phyloP scores from a whole-genome alignment of 352 stramenopile genomes.

The Peronosclerospora sorghi region DNA sequence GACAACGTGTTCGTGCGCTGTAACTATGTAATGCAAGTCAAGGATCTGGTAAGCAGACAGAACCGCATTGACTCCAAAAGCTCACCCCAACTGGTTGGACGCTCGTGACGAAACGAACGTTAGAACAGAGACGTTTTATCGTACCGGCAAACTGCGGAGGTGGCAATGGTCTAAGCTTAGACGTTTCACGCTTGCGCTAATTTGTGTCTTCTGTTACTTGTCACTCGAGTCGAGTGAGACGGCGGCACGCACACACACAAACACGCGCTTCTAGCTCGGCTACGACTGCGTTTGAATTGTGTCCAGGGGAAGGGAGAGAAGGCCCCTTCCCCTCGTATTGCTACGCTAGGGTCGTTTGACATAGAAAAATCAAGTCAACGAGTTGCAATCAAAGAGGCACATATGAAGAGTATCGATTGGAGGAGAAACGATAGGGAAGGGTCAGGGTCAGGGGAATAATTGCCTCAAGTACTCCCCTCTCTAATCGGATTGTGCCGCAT shows the following conservation, averaged over 20 bases:
- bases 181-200: not conserved
- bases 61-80: conserved; percentile 14
- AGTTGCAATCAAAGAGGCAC: conserved; percentile 7
- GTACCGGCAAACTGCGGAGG: conserved; percentile 8
- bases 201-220: conserved; percentile 14
- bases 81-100: conserved; percentile 10
- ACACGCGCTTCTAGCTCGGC: conserved; percentile 6
- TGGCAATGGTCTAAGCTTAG: not conserved
- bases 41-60: conserved; percentile 4
- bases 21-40: conserved; percentile 4
- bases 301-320: conserved; percentile 10
- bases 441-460: conserved; percentile 30
- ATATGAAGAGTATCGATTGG: conserved; percentile 26
- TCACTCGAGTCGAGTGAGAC: conserved; percentile 20
- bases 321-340: conserved; percentile 12
- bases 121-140: not conserved
- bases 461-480: conserved; percentile 9
- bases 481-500: conserved; percentile 5
- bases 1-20: not conserved
- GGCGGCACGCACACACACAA: too few species aligned
- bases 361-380: conserved; percentile 1
- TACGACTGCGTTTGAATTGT: conserved; percentile 13
- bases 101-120: not conserved
- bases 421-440: conserved; percentile 41
- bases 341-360: not conserved